Conservation (phyloP, 2,329 filamentous ascomycete species). For the Fusarium pilosicola region DNA sequence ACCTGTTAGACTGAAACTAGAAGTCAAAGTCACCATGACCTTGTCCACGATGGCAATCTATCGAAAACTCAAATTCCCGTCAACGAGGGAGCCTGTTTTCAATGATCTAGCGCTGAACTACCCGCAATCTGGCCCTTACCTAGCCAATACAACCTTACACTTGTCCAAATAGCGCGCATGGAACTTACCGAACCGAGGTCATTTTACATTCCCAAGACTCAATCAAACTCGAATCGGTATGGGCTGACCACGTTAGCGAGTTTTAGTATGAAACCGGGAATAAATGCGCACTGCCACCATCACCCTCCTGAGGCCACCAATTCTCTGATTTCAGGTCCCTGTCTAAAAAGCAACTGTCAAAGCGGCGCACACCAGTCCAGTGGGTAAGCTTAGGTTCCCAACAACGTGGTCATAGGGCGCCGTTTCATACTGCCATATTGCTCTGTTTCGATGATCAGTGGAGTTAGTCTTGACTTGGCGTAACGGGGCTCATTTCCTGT, state of each 20-base stretch:
- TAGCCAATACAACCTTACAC: not conserved
- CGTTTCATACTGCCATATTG: slow-evolving; percentile 8
- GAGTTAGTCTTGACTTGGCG: not conserved
- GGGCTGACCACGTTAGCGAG: not conserved
- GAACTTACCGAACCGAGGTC: slow-evolving; percentile 1
- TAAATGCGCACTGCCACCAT: slow-evolving; percentile 4
- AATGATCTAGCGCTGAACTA: not conserved
- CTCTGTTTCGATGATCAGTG: slow-evolving; percentile 24
- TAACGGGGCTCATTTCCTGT: slow-evolving; percentile 12
- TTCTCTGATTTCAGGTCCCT: slow-evolving; percentile 16
- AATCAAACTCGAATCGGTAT: not conserved
- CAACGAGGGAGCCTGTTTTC: not conserved
- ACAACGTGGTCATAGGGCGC: slow-evolving; percentile 2
- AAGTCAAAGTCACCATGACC: not conserved
- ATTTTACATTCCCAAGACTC: not conserved
- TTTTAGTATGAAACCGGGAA: slow-evolving; percentile 17
- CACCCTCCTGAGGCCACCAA: not conserved
- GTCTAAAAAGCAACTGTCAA: slow-evolving; percentile 8
- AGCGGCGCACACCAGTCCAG: not conserved
- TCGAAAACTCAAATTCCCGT: not conserved
- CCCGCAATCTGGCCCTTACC: not conserved
- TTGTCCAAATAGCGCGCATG: not conserved
- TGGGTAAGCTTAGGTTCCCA: not conserved
- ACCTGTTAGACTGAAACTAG: slow-evolving; percentile 8
- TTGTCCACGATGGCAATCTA: not conserved